Percentiles rank a stretch among this genome's conserved stretches.
Conservation (phyloP, 2,329 filamentous ascomycete species). For the Aureobasidium zeae region DNA sequence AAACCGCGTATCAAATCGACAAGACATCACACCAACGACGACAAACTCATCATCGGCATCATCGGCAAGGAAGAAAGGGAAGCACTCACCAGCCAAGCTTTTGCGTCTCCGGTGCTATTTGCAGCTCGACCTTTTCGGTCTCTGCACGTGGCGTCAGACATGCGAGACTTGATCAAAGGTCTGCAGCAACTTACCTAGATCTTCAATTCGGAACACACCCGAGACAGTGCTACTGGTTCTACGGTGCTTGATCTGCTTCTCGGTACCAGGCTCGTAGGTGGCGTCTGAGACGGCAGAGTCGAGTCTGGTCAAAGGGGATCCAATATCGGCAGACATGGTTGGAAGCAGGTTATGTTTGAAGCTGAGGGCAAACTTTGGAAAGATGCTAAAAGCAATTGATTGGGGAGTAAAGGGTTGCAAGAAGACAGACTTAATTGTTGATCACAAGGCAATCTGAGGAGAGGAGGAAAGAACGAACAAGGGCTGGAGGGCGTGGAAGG, state of each 20-base stretch:
- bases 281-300: slow-evolving; percentile 78
- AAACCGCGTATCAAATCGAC: background rate
- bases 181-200: slow-evolving; percentile 57
- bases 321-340: slow-evolving; percentile 46
- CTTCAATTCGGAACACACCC: slow-evolving; percentile 73
- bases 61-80: too few species aligned
- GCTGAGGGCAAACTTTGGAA: slow-evolving; percentile 8
- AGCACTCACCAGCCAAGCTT: slow-evolving; percentile 70
- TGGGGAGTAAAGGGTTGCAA: background rate
- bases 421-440: slow-evolving; percentile 11
- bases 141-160: slow-evolving; percentile 42
- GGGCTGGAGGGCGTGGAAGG: slow-evolving; percentile 6
- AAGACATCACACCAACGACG: slow-evolving; percentile 1
- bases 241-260: slow-evolving; percentile 55
- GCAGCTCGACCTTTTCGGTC: slow-evolving; percentile 59
- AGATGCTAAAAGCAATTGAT: slow-evolving; percentile 4
- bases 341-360: slow-evolving; percentile 18
- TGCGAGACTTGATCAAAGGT: background rate
- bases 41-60: background rate
- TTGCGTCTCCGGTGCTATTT: slow-evolving; percentile 74
- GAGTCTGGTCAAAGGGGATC: slow-evolving; percentile 65
- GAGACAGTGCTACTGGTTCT: slow-evolving; percentile 64
- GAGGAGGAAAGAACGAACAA: slow-evolving; percentile 6
- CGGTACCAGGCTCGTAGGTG: slow-evolving; percentile 58
- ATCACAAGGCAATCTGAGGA: slow-evolving; percentile 13